Evolutionary conservation across 768 basidiomycete species (phyloP), one percentile per base, ranked within the genome.

Genomic region (Gloeophyllum trabeum): DNA sequence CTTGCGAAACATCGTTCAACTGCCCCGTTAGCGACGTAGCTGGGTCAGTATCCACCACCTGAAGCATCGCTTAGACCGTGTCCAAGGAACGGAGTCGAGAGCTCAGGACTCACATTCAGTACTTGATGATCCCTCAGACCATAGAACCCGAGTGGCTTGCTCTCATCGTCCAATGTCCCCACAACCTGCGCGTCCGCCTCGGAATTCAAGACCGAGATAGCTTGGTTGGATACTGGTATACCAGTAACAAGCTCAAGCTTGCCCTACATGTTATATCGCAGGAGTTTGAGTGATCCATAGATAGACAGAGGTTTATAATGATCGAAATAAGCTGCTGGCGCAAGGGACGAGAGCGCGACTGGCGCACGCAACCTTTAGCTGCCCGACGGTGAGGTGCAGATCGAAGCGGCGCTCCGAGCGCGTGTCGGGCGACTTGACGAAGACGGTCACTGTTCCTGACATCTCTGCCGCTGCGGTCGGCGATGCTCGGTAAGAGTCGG

Each of bases 191-290:
- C 54, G 45, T 76, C 74, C 6, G 63, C 66, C 38, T 79, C 73
- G 2, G 79, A 71, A 3, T 76, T 71, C 24, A 74, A 69, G 6
- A 96, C 57, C 0, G 71, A 60, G 35, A 98, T 73, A 1, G 58
- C 47, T 54, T 98, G 94, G 48, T 82, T 81, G 40, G 65, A 65
- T 3, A 72, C 69, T 1, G 86, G 78, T 40, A 97, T 83, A 19
- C 94, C 94, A n/a, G 94, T 98, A 52, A 96, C 76, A 43, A 79
- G 71, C 56, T 92, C 88, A 23, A 98, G 75, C 54, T 89, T 96
- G 41, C 61, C 65, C 85, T 90, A 54, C 40, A 43, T 25, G 30
- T 41, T 35, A 24, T 48, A 30, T 48, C 13, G 30, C 24, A 25
- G 39, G 16, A 30, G 28, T 30, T 7, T 30, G 16, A 7, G 28